phyloP scores from a whole-genome alignment of 2,329 filamentous ascomycete genomes.

The Fonsecaea multimorphosa region DNA sequence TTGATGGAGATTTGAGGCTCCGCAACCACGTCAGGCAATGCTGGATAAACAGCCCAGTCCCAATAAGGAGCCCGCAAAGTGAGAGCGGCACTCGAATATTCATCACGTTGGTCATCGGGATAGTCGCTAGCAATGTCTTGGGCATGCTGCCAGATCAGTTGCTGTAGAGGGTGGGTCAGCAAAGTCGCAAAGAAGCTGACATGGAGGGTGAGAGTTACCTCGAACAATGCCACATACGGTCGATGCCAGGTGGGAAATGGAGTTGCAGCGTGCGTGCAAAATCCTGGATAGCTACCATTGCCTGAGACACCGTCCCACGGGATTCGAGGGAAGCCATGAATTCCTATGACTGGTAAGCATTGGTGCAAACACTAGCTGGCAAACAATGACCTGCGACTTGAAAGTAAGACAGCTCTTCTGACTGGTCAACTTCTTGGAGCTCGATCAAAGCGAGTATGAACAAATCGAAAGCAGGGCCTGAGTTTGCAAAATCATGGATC shows the following conservation, averaged over 20 bases:
- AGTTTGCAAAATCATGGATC: constrained; percentile 68
- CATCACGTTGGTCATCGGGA: constrained; percentile 54
- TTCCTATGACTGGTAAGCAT: constrained; percentile 60
- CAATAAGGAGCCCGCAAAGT: constrained; percentile 57
- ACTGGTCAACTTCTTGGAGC: constrained; percentile 72
- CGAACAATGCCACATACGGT: constrained; percentile 71
- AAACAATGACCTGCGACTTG: constrained; percentile 70
- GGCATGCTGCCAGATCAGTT: constrained; percentile 49
- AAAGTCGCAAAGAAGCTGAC: constrained; percentile 10
- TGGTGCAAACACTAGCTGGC: not conserved
- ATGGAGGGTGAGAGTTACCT: constrained; percentile 50
- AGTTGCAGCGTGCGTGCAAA: constrained; percentile 76
- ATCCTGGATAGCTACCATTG: constrained; percentile 63
- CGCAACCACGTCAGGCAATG: constrained; percentile 47
- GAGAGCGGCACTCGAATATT: constrained; percentile 54
- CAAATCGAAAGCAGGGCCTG: constrained; percentile 70
- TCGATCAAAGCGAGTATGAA: constrained; percentile 76
- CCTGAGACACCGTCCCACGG: constrained; percentile 60
- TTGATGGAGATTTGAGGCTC: constrained; percentile 51
- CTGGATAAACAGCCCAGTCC: constrained; percentile 54
- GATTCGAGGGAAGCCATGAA: constrained; percentile 75
- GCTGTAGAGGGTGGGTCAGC: constrained; percentile 37
- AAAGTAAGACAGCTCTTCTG: constrained; percentile 73
- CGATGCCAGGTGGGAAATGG: constrained; percentile 85
- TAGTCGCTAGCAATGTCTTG: constrained; percentile 49